Percentiles rank a stretch among this genome's conserved stretches.
These are phyloP conservation scores for Salmacisia buchloeana DNA, from an alignment of 1,284 basidiomycete genomes.

Conservation along the genomic window DNA sequence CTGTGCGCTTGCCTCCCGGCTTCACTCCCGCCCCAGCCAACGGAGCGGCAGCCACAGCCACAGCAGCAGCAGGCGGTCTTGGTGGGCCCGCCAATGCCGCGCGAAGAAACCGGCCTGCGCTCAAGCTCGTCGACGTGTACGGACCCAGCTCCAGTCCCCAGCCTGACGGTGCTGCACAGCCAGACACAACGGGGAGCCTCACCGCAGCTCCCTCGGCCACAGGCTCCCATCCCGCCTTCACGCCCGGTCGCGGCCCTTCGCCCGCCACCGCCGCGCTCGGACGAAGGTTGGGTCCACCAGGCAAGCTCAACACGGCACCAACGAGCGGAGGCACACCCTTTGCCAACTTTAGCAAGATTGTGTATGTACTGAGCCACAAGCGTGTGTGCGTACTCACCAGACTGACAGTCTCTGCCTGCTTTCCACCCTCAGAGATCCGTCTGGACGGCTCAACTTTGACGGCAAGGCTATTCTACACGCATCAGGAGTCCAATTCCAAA, in stretches of 20 bases:
- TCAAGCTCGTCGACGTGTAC: conserved; percentile 40
- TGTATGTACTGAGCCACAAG: conserved; percentile 53
- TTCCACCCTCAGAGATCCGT: conserved; percentile 63
- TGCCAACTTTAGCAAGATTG: conserved; percentile 86
- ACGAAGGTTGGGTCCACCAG: conserved; percentile 56
- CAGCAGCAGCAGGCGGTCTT: conserved; percentile 41
- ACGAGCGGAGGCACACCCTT: conserved; percentile 68
- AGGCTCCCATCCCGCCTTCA: background rate
- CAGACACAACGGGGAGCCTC: too few species aligned
- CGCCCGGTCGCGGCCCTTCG: background rate
- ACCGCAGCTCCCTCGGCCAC: background rate
- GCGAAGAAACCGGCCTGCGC: conserved; percentile 24
- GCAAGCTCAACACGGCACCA: conserved; percentile 53
- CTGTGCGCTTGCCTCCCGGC: conserved; percentile 11
- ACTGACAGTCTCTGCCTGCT: background rate
- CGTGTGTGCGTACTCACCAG: background rate
- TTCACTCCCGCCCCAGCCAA: background rate
- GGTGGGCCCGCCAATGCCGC: conserved; percentile 47
- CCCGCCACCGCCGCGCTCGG: conserved; percentile 60
- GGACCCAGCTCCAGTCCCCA: background rate
- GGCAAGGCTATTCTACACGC: conserved; percentile 90
- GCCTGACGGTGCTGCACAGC: background rate
- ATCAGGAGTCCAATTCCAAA: conserved; percentile 88
- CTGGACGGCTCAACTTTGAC: conserved; percentile 83
- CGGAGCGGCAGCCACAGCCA: background rate